Evolutionary conservation across 2,329 filamentous ascomycete species (phyloP).

Genomic region (Pseudonectria buxi): DNA sequence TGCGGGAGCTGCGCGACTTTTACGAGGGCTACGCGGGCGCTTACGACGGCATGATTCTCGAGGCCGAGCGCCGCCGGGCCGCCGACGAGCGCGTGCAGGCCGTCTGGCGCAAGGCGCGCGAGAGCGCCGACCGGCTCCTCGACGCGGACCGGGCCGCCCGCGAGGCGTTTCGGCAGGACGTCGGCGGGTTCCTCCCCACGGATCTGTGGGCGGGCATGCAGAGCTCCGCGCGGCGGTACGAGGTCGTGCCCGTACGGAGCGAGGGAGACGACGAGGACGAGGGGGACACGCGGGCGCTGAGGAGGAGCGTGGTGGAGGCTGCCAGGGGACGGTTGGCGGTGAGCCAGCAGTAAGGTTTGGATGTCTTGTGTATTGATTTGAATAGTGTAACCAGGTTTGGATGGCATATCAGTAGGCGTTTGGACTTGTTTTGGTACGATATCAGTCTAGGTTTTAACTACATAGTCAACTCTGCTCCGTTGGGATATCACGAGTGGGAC

Average conservation of each 20-base stretch:
- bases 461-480: too few species aligned
- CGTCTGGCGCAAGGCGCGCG: conserved; percentile 71
- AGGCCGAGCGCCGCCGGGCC: conserved; percentile 67
- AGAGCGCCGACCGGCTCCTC: conserved; percentile 68
- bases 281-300: conserved; percentile 2
- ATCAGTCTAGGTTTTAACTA: too few species aligned
- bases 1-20: conserved; percentile 70
- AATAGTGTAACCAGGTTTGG: too few species aligned
- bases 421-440: neutral
- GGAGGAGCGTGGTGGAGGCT: conserved; percentile 5
- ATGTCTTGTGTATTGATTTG: too few species aligned
- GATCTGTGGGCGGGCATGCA: conserved; percentile 80
- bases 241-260: conserved; percentile 33
- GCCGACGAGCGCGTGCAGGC: conserved; percentile 68
- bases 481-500: too few species aligned
- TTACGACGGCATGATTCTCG: conserved; percentile 78
- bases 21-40: conserved; percentile 82
- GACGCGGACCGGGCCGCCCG: conserved; percentile 66
- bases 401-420: too few species aligned
- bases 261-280: conserved; percentile 19
- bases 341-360: too few species aligned
- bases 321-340: conserved; percentile 3
- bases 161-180: conserved; percentile 71
- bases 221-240: conserved; percentile 48
- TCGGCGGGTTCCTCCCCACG: conserved; percentile 78